These are phyloP conservation scores for Phoma sp. DNA, from an alignment of 2,329 filamentous ascomycete genomes.

Conservation along the genomic window DNA sequence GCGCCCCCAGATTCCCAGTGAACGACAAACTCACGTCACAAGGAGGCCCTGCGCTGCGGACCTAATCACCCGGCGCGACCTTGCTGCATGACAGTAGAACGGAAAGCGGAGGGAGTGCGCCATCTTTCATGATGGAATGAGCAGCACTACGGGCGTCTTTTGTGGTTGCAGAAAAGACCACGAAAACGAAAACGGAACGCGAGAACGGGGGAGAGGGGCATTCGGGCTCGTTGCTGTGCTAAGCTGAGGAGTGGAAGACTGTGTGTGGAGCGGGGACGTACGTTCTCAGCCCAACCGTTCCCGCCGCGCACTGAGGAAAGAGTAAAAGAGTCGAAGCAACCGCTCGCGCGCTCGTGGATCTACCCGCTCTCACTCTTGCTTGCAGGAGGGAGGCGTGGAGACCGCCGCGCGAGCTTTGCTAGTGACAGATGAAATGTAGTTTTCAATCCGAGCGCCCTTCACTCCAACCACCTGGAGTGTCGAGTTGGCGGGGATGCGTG, in stretches of 20 bases:
- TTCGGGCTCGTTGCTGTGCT: too few species aligned
- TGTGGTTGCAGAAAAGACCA: too few species aligned
- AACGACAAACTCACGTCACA: conserved; percentile 37
- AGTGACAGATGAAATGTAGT: conserved; percentile 39
- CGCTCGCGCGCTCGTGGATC: background rate
- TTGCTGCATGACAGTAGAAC: conserved; percentile 41
- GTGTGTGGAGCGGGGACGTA: too few species aligned
- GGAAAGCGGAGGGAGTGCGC: conserved; percentile 44
- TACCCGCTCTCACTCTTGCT: background rate
- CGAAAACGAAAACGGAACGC: too few species aligned
- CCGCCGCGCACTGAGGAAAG: conserved; percentile 40
- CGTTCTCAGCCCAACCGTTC: conserved; percentile 23
- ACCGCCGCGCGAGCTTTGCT: conserved; percentile 26
- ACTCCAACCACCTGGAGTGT: background rate
- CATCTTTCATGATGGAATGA: conserved; percentile 28
- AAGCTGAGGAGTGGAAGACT: too few species aligned
- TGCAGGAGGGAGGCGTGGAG: background rate
- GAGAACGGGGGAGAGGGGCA: background rate
- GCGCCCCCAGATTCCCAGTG: conserved; percentile 24
- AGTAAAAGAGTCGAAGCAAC: conserved; percentile 45
- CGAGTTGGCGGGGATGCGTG: conserved; percentile 28
- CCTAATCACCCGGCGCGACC: conserved; percentile 30
- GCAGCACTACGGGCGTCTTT: conserved; percentile 10
- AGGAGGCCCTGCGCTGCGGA: conserved; percentile 21
- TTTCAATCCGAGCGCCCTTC: conserved; percentile 46